These are phyloP conservation scores for Papiliotrema flavescens DNA, from an alignment of 1,284 basidiomycete species.

Conservation along the genomic window DNA sequence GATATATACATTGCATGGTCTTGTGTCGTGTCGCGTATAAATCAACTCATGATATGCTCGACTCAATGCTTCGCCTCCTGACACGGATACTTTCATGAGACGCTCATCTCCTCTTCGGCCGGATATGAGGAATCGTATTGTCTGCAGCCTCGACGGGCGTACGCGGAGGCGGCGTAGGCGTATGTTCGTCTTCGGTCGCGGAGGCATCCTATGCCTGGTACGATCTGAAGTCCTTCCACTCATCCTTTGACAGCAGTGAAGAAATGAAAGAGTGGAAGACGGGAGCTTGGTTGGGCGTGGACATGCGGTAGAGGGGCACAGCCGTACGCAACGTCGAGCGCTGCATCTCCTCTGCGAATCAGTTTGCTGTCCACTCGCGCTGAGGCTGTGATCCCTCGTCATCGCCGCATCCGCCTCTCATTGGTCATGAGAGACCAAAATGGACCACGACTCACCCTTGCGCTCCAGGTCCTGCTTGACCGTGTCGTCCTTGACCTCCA, in stretches of 20 bases:
- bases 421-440: not conserved
- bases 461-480: slow-evolving; percentile 97
- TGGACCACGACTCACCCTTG: slow-evolving; percentile 51
- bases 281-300: slow-evolving; percentile 56
- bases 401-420: not conserved
- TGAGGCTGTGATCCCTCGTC: too few species aligned
- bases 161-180: too few species aligned
- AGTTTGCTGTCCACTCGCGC: not conserved
- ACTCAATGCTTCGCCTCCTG: too few species aligned
- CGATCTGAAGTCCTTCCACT: slow-evolving; percentile 45
- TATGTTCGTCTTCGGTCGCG: too few species aligned
- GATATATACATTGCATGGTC: too few species aligned
- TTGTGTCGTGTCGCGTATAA: too few species aligned
- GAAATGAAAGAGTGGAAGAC: slow-evolving; percentile 69
- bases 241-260: slow-evolving; percentile 28
- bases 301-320: slow-evolving; percentile 71
- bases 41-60: too few species aligned
- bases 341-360: slow-evolving; percentile 68
- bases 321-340: slow-evolving; percentile 79
- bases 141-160: too few species aligned
- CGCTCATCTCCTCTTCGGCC: too few species aligned
- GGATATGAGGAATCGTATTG: too few species aligned
- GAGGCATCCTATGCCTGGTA: slow-evolving; percentile 21
- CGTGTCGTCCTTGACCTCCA: slow-evolving; percentile 83
- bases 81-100: not conserved